phyloP scores from a whole-genome alignment of 306 rosid species.

The Alnus glutinosa region DNA sequence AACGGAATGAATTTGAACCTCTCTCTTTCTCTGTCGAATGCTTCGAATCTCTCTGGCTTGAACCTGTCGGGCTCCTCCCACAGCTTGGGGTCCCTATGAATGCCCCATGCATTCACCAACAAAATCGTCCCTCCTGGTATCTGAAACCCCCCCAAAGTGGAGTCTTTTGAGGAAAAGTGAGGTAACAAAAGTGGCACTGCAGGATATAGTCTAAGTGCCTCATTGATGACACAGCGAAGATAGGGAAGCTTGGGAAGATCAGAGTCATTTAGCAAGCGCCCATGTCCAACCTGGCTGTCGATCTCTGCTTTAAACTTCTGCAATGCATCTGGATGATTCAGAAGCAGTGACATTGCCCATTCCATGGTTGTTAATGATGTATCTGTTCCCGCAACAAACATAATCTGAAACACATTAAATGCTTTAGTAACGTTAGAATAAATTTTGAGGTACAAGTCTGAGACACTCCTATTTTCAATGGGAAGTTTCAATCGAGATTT shows the following conservation, averaged over 20 bases:
- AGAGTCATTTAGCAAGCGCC: slow-evolving; percentile 23
- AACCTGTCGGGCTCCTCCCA: slow-evolving; percentile 37
- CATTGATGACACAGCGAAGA: slow-evolving; percentile 28
- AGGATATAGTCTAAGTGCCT: slow-evolving; percentile 45
- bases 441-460: not conserved
- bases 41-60: slow-evolving; percentile 49
- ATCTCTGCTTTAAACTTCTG: slow-evolving; percentile 23
- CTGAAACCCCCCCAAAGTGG: slow-evolving; percentile 41
- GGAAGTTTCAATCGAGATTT: no score
- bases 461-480: no score
- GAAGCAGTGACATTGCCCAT: slow-evolving; percentile 38
- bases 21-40: not conserved
- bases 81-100: slow-evolving; percentile 36
- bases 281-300: slow-evolving; percentile 6
- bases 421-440: no score
- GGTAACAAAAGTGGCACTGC: slow-evolving; percentile 37
- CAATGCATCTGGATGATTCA: slow-evolving; percentile 31
- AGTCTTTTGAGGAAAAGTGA: slow-evolving; percentile 37
- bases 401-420: not conserved
- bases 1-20: slow-evolving; percentile 30
- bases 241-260: slow-evolving; percentile 35
- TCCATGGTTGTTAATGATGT: slow-evolving; percentile 36
- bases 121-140: slow-evolving; percentile 47
- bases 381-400: slow-evolving; percentile 33
- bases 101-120: slow-evolving; percentile 45